A percentile compares a stretch with the other conserved stretches of the same genome.
These are phyloP conservation scores for Hypoxylon sp. DNA, from an alignment of 2,329 filamentous ascomycete species.

Conservation along the genomic window DNA sequence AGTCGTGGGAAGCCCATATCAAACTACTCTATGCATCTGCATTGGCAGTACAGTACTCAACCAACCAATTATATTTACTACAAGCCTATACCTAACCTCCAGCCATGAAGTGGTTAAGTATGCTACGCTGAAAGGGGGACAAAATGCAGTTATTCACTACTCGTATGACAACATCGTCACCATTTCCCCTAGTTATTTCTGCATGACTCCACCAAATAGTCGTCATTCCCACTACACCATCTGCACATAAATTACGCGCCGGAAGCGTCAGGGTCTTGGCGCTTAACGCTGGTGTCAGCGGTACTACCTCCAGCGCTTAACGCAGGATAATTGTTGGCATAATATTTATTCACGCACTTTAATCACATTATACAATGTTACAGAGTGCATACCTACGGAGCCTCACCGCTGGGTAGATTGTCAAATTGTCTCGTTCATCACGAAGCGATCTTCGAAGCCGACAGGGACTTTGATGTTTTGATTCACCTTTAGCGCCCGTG, in stretches of 20 bases:
- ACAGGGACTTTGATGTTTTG: neutral
- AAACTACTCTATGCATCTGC: neutral
- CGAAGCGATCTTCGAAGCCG: constrained; percentile 10
- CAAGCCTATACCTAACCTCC: no score
- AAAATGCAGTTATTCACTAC: neutral
- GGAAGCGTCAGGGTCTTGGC: constrained; percentile 1
- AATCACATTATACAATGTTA: constrained; percentile 5
- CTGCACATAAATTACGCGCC: neutral
- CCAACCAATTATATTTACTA: neutral
- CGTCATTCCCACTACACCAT: neutral
- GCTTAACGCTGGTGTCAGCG: constrained; percentile 15
- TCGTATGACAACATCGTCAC: neutral
- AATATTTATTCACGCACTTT: constrained; percentile 11
- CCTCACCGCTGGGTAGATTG: constrained; percentile 1
- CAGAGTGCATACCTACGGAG: neutral
- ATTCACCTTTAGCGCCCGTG: constrained; percentile 3
- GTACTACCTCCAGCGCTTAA: constrained; percentile 21
- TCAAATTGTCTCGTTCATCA: neutral
- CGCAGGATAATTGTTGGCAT: constrained; percentile 6
- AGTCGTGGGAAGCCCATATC: neutral
- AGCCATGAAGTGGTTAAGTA: no score
- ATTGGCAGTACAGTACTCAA: neutral
- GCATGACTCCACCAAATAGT: neutral
- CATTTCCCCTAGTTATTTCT: neutral
- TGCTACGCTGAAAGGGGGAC: no score